Conservation (phyloP, 768 basidiomycete species). For the Leccinum disarticulatum region DNA sequence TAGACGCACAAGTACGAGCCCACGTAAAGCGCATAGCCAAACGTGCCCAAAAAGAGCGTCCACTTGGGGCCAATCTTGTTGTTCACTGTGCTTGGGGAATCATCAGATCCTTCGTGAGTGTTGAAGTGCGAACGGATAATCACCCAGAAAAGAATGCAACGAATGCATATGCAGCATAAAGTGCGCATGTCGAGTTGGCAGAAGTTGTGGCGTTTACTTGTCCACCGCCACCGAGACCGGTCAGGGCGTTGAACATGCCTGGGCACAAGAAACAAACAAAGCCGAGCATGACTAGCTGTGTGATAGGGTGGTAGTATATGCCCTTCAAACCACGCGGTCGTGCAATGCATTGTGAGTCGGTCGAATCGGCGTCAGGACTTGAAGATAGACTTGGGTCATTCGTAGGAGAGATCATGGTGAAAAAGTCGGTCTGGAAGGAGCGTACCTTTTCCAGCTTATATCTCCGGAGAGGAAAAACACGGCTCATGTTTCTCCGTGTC, state of each 20-base stretch:
- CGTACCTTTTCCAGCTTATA: background rate
- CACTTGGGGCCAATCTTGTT: slow-evolving; percentile 76
- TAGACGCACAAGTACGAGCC: slow-evolving; percentile 63
- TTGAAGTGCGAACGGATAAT: slow-evolving; percentile 29
- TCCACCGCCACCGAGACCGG: slow-evolving; percentile 78
- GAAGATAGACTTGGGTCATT: background rate
- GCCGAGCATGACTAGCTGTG: slow-evolving; percentile 55
- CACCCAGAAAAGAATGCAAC: slow-evolving; percentile 68
- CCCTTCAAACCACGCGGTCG: slow-evolving; percentile 44
- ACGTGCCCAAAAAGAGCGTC: slow-evolving; percentile 73
- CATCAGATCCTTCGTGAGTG: background rate
- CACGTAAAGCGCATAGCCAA: slow-evolving; percentile 76
- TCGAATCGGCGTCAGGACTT: background rate
- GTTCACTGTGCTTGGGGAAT: slow-evolving; percentile 59
- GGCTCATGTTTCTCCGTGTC: background rate
- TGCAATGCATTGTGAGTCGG: background rate
- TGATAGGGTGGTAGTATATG: slow-evolving; percentile 55
- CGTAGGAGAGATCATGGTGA: background rate
- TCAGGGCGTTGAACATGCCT: slow-evolving; percentile 79
- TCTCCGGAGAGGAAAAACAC: background rate
- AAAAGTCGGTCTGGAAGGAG: background rate
- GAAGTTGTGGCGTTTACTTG: slow-evolving; percentile 63
- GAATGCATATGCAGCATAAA: slow-evolving; percentile 66
- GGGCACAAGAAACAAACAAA: slow-evolving; percentile 60
- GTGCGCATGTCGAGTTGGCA: slow-evolving; percentile 69